Conservation (phyloP, 805 yeast genomes). For the Saccharomycopsis sp. region DNA sequence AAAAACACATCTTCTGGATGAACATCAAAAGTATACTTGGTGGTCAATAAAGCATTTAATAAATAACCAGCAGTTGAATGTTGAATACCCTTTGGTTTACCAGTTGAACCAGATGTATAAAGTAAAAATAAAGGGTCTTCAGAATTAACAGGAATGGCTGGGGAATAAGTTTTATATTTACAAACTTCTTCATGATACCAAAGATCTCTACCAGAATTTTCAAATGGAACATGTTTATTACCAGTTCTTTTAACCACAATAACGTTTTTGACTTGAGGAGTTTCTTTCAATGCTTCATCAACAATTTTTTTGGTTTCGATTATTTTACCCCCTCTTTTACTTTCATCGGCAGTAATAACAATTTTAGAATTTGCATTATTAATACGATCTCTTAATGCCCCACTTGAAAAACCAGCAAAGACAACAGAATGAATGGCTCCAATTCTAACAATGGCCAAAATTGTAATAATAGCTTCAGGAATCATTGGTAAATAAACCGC, state of each 20-base stretch:
- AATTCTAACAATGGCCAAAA: constrained; percentile 68
- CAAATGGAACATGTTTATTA: constrained; percentile 38
- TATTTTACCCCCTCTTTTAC: constrained; percentile 73
- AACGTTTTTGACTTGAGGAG: constrained; percentile 60
- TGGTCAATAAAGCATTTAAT: constrained; percentile 61
- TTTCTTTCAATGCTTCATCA: constrained; percentile 62
- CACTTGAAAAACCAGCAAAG: constrained; percentile 75
- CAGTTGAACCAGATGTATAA: constrained; percentile 83
- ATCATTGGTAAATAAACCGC: constrained; percentile 85
- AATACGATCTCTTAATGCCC: constrained; percentile 61
- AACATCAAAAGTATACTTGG: constrained; percentile 67
- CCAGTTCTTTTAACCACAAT: constrained; percentile 70
- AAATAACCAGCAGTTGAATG: constrained; percentile 77
- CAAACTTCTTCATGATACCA: constrained; percentile 68
- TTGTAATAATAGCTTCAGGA: constrained; percentile 64
- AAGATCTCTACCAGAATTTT: constrained; percentile 40
- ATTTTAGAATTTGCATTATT: constrained; percentile 62
- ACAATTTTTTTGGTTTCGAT: constrained; percentile 74
- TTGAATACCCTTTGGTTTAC: constrained; percentile 80
- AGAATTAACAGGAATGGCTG: constrained; percentile 68
- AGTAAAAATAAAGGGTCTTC: constrained; percentile 76
- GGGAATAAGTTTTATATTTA: constrained; percentile 56
- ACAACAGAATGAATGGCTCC: constrained; percentile 83
- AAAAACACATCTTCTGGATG: constrained; percentile 66
- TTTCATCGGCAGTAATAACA: constrained; percentile 74